A percentile compares a stretch with the other conserved stretches of the same genome.
phyloP scores from a whole-genome alignment of 2,329 filamentous ascomycete genomes.

The Basipetospora chlamydospora region DNA sequence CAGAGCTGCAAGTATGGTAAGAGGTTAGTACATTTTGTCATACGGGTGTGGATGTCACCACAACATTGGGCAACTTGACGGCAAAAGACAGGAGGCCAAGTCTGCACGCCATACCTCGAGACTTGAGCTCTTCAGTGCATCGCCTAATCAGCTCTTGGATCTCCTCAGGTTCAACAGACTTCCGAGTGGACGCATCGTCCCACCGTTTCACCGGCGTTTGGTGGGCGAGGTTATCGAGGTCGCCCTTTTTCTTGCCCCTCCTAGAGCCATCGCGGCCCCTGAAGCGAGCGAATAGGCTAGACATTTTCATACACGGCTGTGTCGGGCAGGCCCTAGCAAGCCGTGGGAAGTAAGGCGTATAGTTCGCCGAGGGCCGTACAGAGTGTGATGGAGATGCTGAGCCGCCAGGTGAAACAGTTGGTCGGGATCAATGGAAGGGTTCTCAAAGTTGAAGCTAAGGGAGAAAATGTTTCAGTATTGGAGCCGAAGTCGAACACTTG shows the following conservation, averaged over 20 bases:
- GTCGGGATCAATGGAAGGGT: not conserved
- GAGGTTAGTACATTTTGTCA: too few relatives aligned
- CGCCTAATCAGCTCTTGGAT: constrained; percentile 73
- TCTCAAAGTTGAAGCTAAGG: too few relatives aligned
- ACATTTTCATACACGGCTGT: constrained; percentile 24
- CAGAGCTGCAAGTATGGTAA: constrained; percentile 53
- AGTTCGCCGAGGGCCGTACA: too few relatives aligned
- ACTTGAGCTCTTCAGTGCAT: constrained; percentile 85
- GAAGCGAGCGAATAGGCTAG: constrained; percentile 47
- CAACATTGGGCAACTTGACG: not conserved
- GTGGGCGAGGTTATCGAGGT: constrained; percentile 32
- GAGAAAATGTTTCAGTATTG: too few relatives aligned
- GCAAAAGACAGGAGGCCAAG: constrained; percentile 8
- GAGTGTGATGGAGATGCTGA: not conserved
- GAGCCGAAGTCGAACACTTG: too few relatives aligned
- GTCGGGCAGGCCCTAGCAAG: too few relatives aligned
- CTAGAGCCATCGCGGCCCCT: constrained; percentile 60
- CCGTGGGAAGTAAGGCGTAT: too few relatives aligned
- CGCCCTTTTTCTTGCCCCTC: constrained; percentile 50
- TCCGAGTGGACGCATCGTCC: constrained; percentile 78
- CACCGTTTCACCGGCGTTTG: constrained; percentile 55
- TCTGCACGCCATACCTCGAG: constrained; percentile 53
- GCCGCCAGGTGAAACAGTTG: not conserved
- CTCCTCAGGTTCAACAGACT: constrained; percentile 73
- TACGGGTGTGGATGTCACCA: too few relatives aligned